phyloP scores from a whole-genome alignment of 257 asterid species.

The Penstemon davidsonii region DNA sequence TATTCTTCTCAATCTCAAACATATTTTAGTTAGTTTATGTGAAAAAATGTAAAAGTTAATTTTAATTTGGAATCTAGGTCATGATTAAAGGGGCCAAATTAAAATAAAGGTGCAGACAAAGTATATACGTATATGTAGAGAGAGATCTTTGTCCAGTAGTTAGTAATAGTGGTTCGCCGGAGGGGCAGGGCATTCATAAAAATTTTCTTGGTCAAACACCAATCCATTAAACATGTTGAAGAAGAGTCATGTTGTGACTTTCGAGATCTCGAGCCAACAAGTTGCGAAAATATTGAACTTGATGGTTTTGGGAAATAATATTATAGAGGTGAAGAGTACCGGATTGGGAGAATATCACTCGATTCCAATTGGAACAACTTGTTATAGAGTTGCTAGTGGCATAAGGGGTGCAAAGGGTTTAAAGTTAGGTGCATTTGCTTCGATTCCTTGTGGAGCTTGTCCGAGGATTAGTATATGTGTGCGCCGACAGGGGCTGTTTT shows the following conservation, averaged over 20 bases:
- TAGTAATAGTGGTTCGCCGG: conserved; percentile 24
- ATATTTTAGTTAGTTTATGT: no score
- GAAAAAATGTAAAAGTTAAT: no score
- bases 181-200: conserved; percentile 26
- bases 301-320: conserved; percentile 53
- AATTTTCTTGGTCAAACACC: no score
- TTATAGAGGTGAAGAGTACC: conserved; percentile 76
- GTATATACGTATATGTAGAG: neutral
- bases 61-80: no score
- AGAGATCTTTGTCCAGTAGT: no score
- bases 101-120: conserved; percentile 17
- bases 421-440: conserved; percentile 52
- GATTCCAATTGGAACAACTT: conserved; percentile 49
- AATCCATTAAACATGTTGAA: no score
- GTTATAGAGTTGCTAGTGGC: conserved; percentile 45
- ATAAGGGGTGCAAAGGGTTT: conserved; percentile 32
- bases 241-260: conserved; percentile 20
- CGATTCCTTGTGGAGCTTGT: conserved; percentile 72
- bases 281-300: conserved; percentile 43
- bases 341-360: conserved; percentile 63
- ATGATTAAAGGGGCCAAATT: no score
- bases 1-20: no score
- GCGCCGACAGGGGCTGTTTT: conserved; percentile 68
- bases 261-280: conserved; percentile 42
- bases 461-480: conserved; percentile 52